Percentiles rank a stretch among this genome's conserved stretches.
phyloP scores from a whole-genome alignment of 768 basidiomycete species.

The Daedalea quercina region DNA sequence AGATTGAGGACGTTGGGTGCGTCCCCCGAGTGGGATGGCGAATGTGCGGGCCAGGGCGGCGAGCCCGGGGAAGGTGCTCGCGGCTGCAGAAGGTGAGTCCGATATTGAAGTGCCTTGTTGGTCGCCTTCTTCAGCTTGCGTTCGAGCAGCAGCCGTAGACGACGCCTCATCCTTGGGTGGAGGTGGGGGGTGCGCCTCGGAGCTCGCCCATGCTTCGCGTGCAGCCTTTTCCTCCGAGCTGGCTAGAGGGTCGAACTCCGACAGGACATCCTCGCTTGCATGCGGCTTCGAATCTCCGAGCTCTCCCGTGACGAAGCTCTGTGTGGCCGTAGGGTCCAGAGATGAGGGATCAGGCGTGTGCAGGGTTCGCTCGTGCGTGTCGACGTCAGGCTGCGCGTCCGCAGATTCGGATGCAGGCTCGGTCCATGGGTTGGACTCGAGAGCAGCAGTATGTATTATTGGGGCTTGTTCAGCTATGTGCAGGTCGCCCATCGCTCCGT shows the following conservation, averaged over 20 bases:
- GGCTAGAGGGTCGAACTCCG: constrained; percentile 64
- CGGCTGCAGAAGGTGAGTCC: constrained; percentile 25
- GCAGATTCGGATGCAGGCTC: background rate
- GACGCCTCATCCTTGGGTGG: background rate
- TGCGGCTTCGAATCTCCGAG: constrained; percentile 10
- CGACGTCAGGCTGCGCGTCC: background rate
- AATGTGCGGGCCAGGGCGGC: constrained; percentile 63
- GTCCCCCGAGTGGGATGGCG: constrained; percentile 38
- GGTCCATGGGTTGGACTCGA: constrained; percentile 15
- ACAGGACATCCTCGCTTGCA: constrained; percentile 34
- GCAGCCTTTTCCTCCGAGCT: constrained; percentile 53
- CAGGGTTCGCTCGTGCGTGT: background rate
- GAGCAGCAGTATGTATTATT: background rate
- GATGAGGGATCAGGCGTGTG: constrained; percentile 37
- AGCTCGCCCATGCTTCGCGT: constrained; percentile 55
- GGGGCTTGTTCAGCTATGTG: background rate
- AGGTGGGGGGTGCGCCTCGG: constrained; percentile 54
- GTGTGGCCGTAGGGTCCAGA: constrained; percentile 34
- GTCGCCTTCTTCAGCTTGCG: background rate
- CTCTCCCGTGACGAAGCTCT: constrained; percentile 26
- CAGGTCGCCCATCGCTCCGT: background rate
- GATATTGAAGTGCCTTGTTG: constrained; percentile 26
- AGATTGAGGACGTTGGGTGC: constrained; percentile 47
- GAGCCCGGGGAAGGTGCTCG: constrained; percentile 53
- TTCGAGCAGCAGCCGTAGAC: background rate